These are phyloP conservation scores for Fraxinus quadrangulata DNA, from an alignment of 257 asterid genomes.

Conservation along the genomic window DNA sequence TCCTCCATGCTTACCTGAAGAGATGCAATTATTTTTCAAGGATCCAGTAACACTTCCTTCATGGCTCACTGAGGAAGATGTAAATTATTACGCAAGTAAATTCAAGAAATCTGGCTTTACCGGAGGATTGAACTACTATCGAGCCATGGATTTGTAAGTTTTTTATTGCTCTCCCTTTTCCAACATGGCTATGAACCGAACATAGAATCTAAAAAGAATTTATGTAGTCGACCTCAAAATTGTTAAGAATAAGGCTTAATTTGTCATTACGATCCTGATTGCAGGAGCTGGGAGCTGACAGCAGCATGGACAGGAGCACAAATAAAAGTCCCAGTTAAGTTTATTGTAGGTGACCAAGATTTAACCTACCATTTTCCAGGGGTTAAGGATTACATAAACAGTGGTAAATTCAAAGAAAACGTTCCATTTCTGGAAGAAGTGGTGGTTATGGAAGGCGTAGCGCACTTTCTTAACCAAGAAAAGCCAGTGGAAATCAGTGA, in stretches of 20 bases:
- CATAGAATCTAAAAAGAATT: background rate
- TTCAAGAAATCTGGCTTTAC: conserved; percentile 51
- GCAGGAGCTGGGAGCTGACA: conserved; percentile 57
- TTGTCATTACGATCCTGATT: background rate
- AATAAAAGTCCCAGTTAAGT: conserved; percentile 47
- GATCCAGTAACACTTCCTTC: conserved; percentile 22
- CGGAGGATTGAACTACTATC: conserved; percentile 56
- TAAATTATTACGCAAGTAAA: conserved; percentile 40
- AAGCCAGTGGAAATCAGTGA: conserved; percentile 33
- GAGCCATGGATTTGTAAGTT: conserved; percentile 47
- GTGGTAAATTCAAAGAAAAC: conserved; percentile 34
- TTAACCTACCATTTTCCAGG: conserved; percentile 35
- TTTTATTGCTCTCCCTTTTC: background rate
- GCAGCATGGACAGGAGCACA: conserved; percentile 51
- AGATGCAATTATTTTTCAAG: background rate
- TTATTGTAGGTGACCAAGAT: conserved; percentile 47
- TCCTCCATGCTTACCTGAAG: background rate
- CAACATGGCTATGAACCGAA: background rate
- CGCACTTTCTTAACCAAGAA: conserved; percentile 45
- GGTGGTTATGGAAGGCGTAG: conserved; percentile 48
- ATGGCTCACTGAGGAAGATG: conserved; percentile 49
- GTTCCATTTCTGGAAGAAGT: conserved; percentile 42
- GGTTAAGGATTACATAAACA: conserved; percentile 36
- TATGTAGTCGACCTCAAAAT: background rate
- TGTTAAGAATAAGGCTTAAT: background rate